Base-by-base conservation (phyloP, 2,329 filamentous ascomycete species). In the Seiridium unicorne region DNA sequence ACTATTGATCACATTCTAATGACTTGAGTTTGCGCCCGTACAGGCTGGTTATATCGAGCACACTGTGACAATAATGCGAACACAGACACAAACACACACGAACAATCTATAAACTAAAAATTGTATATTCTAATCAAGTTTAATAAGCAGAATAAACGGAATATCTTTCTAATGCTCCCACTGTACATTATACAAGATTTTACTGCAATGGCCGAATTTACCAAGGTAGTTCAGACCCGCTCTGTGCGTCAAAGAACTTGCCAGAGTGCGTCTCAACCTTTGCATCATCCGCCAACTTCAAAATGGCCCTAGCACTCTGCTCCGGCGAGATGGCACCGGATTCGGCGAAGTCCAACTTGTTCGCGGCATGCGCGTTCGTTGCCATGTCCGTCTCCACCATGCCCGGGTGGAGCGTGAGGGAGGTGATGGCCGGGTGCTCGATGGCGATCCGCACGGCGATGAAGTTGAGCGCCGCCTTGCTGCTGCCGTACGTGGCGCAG, bases 271-370 rank as follows among this genome's bases (percentile, higher is more conserved):
- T 38, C 31, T 60, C 54, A 8, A 38, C 18, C n/a, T 35, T 40
- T 3, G 59, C 53, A 9, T 53, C 47, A 13, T 60, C 36, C 31
- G 62, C 62, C 9, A 60, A 3, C 57, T 61, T 63, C 59, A 66
- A 62, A 53, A 63, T 66, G 46, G 58, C 58, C 35, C 32, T 44
- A 7, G 64, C 64, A 42, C 63, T 65, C 40, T 60, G 42, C 6
- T 66, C 64, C 31, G 63, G 38, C 6, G 64, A 66, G 46, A 59
- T 60, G 18, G 61, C 44, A 9, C 64, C 64, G 51, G 64, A 63
- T n/a, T 60, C 61, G 55, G 64, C 44, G 2, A 62, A 61, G 57
- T 55, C 51, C 26, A 48, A 38, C 58, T 54, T 47, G 34, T n/a
- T 51, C 18, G 34, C 36, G 8, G 18, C 26, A 10, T 44, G 34